Evolutionary conservation across 257 asterid genomes (phyloP).

Genomic region (Penstemon newberryi): DNA sequence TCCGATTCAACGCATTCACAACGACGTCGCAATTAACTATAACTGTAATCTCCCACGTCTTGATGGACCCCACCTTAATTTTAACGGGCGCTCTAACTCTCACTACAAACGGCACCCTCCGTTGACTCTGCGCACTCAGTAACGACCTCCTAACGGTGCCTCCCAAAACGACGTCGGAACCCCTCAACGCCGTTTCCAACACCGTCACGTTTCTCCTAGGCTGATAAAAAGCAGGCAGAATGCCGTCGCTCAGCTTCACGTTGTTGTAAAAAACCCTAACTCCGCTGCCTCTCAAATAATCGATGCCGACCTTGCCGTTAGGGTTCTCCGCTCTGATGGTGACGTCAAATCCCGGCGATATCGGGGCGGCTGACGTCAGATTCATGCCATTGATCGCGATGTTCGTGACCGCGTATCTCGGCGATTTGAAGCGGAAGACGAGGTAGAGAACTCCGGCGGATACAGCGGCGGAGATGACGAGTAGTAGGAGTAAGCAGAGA

Average conservation of each 20-base stretch:
- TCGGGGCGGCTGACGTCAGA: constrained; percentile 47
- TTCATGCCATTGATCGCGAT: constrained; percentile 52
- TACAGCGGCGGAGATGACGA: constrained; percentile 48
- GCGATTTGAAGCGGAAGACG: constrained; percentile 68
- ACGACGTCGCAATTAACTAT: constrained; percentile 69
- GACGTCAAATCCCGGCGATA: constrained; percentile 70
- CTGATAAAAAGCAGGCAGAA: constrained; percentile 66
- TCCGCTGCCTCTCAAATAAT: constrained; percentile 45
- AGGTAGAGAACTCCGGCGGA: constrained; percentile 74
- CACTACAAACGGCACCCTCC: constrained; percentile 59
- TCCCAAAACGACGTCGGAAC: constrained; percentile 52
- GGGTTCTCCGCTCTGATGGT: constrained; percentile 66
- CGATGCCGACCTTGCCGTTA: constrained; percentile 70
- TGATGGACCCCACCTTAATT: constrained; percentile 62
- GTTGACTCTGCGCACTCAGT: constrained; percentile 33
- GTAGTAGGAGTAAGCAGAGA: constrained; percentile 41
- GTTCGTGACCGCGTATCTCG: constrained; percentile 47
- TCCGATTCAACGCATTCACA: constrained; percentile 44
- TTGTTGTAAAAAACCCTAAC: constrained; percentile 44
- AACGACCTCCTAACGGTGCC: constrained; percentile 43
- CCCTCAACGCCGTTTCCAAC: constrained; percentile 40
- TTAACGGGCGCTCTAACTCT: constrained; percentile 58
- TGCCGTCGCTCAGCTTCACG: constrained; percentile 53
- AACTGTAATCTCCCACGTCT: constrained; percentile 65
- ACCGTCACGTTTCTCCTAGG: constrained; percentile 67